These are phyloP conservation scores for Eleusine indica DNA, from an alignment of 176 grass and related monocot genomes.

Conservation along the genomic window DNA sequence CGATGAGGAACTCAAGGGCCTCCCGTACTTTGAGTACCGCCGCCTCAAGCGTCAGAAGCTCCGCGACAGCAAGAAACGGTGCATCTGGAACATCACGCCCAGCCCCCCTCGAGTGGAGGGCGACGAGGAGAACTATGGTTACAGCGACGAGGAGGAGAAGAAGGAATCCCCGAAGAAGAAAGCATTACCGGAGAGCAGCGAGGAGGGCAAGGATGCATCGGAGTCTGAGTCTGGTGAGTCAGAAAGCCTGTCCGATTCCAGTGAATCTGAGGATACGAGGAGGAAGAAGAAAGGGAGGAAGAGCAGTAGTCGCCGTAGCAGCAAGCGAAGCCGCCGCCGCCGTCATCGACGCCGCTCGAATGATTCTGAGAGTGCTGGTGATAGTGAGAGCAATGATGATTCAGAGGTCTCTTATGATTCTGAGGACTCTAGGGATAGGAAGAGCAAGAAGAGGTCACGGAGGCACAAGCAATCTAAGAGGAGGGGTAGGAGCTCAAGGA, in stretches of 20 bases:
- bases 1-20: constrained; percentile 74
- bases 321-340: constrained; percentile 38
- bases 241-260: constrained; percentile 49
- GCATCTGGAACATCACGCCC: constrained; percentile 76
- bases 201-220: constrained; percentile 44
- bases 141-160: constrained; percentile 48
- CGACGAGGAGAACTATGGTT: constrained; percentile 41
- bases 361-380: constrained; percentile 41
- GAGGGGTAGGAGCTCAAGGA: constrained; percentile 51
- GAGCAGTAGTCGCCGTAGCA: constrained; percentile 49
- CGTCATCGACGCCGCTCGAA: constrained; percentile 22
- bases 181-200: constrained; percentile 29
- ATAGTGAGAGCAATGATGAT: constrained; percentile 51
- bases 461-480: constrained; percentile 54
- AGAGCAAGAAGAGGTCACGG: constrained; percentile 53
- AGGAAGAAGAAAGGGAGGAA: constrained; percentile 55
- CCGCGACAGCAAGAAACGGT: constrained; percentile 64
- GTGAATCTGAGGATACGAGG: constrained; percentile 46
- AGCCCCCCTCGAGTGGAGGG: constrained; percentile 61
- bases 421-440: constrained; percentile 53
- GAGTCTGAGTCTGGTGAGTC: constrained; percentile 55
- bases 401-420: constrained; percentile 54
- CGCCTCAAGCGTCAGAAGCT: constrained; percentile 82
- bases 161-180: constrained; percentile 44
- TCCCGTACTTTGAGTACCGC: constrained; percentile 83